Percentiles rank a stretch among this genome's conserved stretches.
Conservation (phyloP, 768 basidiomycete species). For the Brasilioporus rufonigricans region DNA sequence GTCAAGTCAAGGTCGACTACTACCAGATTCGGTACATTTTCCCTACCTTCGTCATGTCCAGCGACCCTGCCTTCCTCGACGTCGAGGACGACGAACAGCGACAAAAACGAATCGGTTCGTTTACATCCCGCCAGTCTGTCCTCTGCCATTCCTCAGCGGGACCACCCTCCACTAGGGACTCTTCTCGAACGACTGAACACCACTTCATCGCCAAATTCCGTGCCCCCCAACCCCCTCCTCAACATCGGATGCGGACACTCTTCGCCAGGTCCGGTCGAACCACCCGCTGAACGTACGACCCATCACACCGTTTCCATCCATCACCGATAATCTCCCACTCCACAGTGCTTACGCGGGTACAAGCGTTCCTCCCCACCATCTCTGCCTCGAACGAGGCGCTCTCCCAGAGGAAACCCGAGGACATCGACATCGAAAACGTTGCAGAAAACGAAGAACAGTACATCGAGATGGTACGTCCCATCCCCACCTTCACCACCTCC, state of each 20-base stretch:
- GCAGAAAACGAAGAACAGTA: conserved; percentile 45
- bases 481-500: not conserved
- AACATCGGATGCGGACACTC: conserved; percentile 36
- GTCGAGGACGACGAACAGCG: conserved; percentile 48
- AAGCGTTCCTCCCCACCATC: conserved; percentile 65
- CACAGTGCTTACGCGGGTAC: conserved; percentile 62
- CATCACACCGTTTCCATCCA: not conserved
- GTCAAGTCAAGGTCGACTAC: not conserved
- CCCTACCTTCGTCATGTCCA: conserved; percentile 10
- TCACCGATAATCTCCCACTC: conserved; percentile 1
- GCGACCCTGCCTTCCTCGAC: conserved; percentile 33
- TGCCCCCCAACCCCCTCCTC: conserved; percentile 22
- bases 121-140: not conserved
- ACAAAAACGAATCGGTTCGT: conserved; percentile 40
- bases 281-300: conserved; percentile 50
- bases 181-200: conserved; percentile 41
- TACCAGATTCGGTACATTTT: conserved; percentile 9
- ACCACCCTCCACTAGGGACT: conserved; percentile 30
- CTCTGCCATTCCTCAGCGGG: not conserved
- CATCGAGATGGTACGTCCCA: conserved; percentile 60
- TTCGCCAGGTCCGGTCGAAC: conserved; percentile 33
- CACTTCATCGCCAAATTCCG: conserved; percentile 15
- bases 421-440: conserved; percentile 71
- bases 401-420: conserved; percentile 46
- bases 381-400: conserved; percentile 63